Evolutionary conservation across 495 filamentous ascomycete species (phyloP), one percentile per base, ranked within the genome.

Genomic region (Hypoxylon fuscum): DNA sequence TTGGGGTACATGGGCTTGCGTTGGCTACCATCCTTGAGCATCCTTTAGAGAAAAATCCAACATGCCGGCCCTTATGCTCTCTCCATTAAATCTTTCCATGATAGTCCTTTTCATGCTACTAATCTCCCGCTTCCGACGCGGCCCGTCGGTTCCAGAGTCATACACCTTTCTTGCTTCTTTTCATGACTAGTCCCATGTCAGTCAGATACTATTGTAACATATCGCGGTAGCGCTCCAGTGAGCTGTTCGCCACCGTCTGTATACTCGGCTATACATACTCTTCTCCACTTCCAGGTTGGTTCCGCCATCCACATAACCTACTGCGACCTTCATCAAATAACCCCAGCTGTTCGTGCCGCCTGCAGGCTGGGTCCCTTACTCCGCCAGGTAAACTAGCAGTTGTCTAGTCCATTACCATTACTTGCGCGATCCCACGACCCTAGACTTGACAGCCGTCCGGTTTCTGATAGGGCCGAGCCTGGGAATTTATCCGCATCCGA

Each of bases 391-490:
- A 21, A 59, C 62, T 25, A 62, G 59, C 53, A 47, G 17, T 31
- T 22, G n/a, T 45, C 54, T 57, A 56, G 44, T 55, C 58, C 49
- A 54, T 64, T 50, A 27, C 58, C 49, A 54, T 64, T 50, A 27
- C 52, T 59, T 46, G 47, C 38, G 37, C 42, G 47, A 56, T 57
- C 35, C 38, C 49, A 67, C 61, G 59, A 47, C 55, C 59, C 45
- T 51, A 54, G 60, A 55, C 50, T 57, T 61, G 51, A 48, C 47
- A 27, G 48, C 62, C 65, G 59, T 64, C 50, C 48, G 46, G 17
- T 53, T 72, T 48, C 69, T 60, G 69, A 70, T 72, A 72, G 67
- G 69, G 67, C 69, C 70, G 67, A 54, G 34, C 35, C 25, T 62
- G 22, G 38, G 35, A 40, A 52, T 60, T 65, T 65, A 41, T 72